These are phyloP conservation scores for Puccinellia tenuiflora DNA, from an alignment of 176 grass and related monocot species.

Conservation along the genomic window DNA sequence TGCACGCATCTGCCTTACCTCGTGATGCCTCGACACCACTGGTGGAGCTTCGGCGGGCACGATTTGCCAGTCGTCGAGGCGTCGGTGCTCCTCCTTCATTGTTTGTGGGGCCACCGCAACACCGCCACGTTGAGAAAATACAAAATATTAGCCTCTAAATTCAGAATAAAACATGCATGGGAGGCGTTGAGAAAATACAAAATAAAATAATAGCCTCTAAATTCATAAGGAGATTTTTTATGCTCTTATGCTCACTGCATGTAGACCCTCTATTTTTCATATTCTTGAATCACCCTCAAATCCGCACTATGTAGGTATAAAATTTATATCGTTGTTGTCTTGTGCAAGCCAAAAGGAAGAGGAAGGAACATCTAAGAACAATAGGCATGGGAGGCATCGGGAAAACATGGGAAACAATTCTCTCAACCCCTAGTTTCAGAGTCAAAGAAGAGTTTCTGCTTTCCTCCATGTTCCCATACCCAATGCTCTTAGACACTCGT, in stretches of 20 bases:
- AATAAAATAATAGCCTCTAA: background rate
- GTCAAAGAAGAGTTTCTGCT: background rate
- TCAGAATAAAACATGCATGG: too few species aligned
- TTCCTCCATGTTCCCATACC: background rate
- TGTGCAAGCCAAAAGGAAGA: background rate
- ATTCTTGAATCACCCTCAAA: background rate
- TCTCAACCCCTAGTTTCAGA: background rate
- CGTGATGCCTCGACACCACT: too few species aligned
- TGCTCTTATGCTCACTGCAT: background rate
- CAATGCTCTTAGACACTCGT: background rate
- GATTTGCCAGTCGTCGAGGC: too few species aligned
- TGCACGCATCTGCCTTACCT: too few species aligned
- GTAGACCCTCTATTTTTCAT: too few species aligned
- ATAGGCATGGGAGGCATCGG: conserved; percentile 15
- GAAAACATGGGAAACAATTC: background rate
- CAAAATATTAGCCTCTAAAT: too few species aligned
- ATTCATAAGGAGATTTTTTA: background rate
- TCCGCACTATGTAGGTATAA: too few species aligned
- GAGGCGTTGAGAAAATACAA: background rate
- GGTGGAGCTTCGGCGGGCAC: too few species aligned
- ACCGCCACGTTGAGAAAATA: too few species aligned
- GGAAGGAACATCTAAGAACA: background rate
- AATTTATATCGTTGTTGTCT: too few species aligned
- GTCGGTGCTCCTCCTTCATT: too few species aligned
- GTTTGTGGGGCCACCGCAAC: too few species aligned